phyloP scores from a whole-genome alignment of 2,329 filamentous ascomycete species.

The Epichloe hybrida region DNA sequence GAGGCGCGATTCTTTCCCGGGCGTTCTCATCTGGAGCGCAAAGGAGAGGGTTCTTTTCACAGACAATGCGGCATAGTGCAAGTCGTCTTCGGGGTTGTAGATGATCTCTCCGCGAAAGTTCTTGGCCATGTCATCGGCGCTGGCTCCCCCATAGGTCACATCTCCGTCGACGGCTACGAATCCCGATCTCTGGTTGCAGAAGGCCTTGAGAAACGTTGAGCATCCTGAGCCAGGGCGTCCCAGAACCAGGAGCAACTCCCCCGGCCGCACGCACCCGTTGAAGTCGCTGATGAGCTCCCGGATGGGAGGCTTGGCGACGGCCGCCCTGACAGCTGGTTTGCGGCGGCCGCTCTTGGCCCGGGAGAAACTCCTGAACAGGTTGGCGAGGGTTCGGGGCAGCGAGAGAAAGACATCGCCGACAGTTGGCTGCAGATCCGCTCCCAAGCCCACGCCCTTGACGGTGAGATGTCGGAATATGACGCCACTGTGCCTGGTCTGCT shows the following conservation, averaged over 20 bases:
- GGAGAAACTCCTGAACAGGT: constrained; percentile 28
- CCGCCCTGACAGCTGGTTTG: constrained; percentile 30
- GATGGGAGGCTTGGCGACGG: constrained; percentile 40
- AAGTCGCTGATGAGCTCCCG: constrained; percentile 52
- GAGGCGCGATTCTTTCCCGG: constrained; percentile 31
- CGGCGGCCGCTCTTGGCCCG: too few species aligned
- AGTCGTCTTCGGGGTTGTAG: constrained; percentile 54
- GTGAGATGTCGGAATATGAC: constrained; percentile 58
- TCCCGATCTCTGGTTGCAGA: constrained; percentile 54
- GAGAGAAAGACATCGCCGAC: constrained; percentile 53
- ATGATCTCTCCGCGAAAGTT: constrained; percentile 49
- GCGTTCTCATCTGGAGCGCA: constrained; percentile 51
- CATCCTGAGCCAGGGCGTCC: constrained; percentile 57
- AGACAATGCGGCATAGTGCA: constrained; percentile 56
- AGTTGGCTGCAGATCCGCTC: constrained; percentile 38
- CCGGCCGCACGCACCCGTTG: constrained; percentile 55
- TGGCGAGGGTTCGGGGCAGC: constrained; percentile 31
- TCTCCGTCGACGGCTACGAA: constrained; percentile 53
- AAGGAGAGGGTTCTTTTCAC: constrained; percentile 55
- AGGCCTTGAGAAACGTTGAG: constrained; percentile 56
- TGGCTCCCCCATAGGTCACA: constrained; percentile 46
- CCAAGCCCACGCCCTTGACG: constrained; percentile 55
- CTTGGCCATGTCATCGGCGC: constrained; percentile 31
- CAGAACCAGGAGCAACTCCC: constrained; percentile 58
- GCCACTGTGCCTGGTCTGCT: constrained; percentile 55